Evolutionary conservation across 768 basidiomycete genomes (phyloP).

Genomic region (Xanthoconium purpureum): DNA sequence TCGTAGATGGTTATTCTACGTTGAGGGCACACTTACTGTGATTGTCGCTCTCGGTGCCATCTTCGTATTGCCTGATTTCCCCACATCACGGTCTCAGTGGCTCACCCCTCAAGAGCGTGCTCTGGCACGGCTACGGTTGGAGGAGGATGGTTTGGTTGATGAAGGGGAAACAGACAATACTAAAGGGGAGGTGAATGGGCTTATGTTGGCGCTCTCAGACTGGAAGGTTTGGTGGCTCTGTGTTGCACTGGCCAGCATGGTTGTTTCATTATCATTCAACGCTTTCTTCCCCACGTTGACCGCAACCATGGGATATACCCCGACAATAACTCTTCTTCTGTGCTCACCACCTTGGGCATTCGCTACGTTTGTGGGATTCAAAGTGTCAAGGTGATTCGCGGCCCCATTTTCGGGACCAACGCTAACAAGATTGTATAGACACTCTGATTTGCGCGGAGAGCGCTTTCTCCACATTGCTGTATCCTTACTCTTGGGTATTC

Average conservation of each 20-base stretch:
- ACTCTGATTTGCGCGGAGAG: constrained; percentile 69
- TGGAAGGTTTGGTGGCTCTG: constrained; percentile 86
- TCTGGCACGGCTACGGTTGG: constrained; percentile 58
- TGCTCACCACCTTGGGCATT: constrained; percentile 71
- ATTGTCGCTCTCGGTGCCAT: constrained; percentile 50
- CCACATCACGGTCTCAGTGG: constrained; percentile 56
- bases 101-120: constrained; percentile 54
- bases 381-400: constrained; percentile 44
- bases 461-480: constrained; percentile 64
- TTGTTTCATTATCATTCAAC: constrained; percentile 67
- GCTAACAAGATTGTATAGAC: constrained; percentile 35
- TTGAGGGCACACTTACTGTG: constrained; percentile 59
- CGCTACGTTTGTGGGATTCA: constrained; percentile 55
- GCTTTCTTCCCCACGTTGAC: constrained; percentile 78
- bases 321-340: constrained; percentile 66
- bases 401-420: background rate
- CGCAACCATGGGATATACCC: constrained; percentile 64
- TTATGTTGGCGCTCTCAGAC: constrained; percentile 62
- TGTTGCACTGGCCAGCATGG: constrained; percentile 54
- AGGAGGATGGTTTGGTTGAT: constrained; percentile 60
- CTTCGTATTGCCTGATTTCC: constrained; percentile 75
- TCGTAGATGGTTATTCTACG: constrained; percentile 67
- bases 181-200: constrained; percentile 39
- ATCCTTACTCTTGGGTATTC: constrained; percentile 55
- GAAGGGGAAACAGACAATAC: constrained; percentile 39